A percentile compares a stretch with the other conserved stretches of the same genome.
Conservation (phyloP, 306 rosid species). For the Pyrus betulifolia region DNA sequence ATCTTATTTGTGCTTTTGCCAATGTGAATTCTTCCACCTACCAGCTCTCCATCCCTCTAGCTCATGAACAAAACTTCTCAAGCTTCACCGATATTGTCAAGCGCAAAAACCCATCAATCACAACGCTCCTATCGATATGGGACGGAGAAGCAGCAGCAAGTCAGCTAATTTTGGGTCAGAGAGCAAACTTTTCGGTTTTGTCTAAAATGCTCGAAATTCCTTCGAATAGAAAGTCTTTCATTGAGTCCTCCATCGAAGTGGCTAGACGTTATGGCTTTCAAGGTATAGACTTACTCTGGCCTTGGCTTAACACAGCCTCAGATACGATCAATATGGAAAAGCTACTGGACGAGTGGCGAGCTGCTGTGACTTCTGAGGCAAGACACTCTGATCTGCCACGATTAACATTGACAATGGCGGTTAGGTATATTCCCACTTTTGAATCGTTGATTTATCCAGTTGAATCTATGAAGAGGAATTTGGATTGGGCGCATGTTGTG, state of each 20-base stretch:
- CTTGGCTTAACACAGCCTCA: conserved; percentile 4
- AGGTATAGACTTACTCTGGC: conserved; percentile 43
- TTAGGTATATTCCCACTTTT: conserved; percentile 15
- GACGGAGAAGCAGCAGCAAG: neutral
- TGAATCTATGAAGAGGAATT: conserved; percentile 12
- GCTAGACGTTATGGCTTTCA: conserved; percentile 34
- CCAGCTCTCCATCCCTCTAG: conserved; percentile 19
- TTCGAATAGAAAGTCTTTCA: conserved; percentile 30
- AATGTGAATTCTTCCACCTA: neutral
- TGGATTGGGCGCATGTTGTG: conserved; percentile 27
- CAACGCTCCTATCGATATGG: conserved; percentile 38
- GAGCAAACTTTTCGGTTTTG: neutral
- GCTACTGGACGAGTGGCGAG: conserved; percentile 40
- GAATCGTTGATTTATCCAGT: neutral
- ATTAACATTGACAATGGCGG: conserved; percentile 31
- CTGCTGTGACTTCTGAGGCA: conserved; percentile 20
- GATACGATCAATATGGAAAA: conserved; percentile 25
- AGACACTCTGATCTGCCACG: neutral
- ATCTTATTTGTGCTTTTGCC: too few species aligned
- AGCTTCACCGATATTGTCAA: conserved; percentile 23
- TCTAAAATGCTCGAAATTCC: conserved; percentile 22
- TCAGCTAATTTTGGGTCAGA: conserved; percentile 11
- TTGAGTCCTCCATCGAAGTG: conserved; percentile 7
- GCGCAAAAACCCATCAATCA: conserved; percentile 28
- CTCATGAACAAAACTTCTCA: conserved; percentile 23